Evolutionary conservation across 495 filamentous ascomycete species (phyloP).

Genomic region (Penicillium daleae): DNA sequence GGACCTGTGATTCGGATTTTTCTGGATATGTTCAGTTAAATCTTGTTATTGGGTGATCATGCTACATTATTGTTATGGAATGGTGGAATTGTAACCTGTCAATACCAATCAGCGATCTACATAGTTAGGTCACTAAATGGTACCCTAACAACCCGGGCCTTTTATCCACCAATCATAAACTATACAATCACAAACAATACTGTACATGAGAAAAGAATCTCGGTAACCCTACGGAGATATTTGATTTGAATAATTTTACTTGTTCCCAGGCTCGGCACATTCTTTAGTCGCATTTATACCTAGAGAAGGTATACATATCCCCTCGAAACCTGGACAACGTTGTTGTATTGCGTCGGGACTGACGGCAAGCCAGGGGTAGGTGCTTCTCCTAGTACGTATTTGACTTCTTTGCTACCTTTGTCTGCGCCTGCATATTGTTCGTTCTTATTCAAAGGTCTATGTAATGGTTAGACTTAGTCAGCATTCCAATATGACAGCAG

Average conservation of each 20-base stretch:
- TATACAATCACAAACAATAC: not conserved
- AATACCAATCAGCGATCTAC: not conserved
- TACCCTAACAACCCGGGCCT: not conserved
- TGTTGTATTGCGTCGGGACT: not conserved
- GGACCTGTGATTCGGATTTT: not conserved
- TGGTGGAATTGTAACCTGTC: not conserved
- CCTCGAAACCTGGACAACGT: not conserved
- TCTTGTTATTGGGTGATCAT: not conserved
- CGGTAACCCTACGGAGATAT: not conserved
- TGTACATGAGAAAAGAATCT: not conserved
- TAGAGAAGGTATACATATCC: not conserved
- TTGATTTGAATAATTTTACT: not conserved
- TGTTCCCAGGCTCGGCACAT: not conserved
- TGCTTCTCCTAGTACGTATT: not conserved
- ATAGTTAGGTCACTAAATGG: not conserved
- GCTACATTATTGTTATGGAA: not conserved
- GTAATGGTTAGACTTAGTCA: too few relatives aligned
- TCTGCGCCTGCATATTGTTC: too few relatives aligned
- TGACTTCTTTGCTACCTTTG: too few relatives aligned
- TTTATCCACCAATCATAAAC: not conserved
- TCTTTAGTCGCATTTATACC: not conserved
- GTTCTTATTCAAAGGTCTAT: too few relatives aligned
- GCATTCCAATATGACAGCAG: too few relatives aligned
- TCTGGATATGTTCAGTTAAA: not conserved
- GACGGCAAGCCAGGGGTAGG: not conserved